Evolutionary conservation across 352 stramenopile genomes (phyloP).

Genomic region (Globisporangium mamillatum): DNA sequence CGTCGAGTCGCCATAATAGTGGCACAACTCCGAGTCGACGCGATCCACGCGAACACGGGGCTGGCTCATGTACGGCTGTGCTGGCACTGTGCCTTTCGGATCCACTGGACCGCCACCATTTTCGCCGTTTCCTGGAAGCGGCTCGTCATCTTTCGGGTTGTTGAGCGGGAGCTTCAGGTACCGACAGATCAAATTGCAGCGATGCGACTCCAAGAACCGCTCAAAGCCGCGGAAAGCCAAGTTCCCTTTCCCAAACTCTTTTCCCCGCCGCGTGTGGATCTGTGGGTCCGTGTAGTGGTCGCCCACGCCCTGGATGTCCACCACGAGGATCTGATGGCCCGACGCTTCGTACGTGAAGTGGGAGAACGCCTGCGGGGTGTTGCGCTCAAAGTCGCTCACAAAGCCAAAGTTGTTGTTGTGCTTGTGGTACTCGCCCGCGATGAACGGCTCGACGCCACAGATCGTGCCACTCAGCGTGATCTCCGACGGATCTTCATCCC

Average conservation of each 20-base stretch:
- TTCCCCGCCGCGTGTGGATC: conserved; percentile 81
- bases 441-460: conserved; percentile 76
- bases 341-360: conserved; percentile 92
- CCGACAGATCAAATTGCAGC: conserved; percentile 80
- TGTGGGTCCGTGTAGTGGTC: conserved; percentile 96
- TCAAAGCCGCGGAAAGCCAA: conserved; percentile 65
- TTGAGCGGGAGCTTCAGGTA: conserved; percentile 73
- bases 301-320: conserved; percentile 93
- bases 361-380: conserved; percentile 87
- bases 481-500: conserved; percentile 27
- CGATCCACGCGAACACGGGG: conserved; percentile 47
- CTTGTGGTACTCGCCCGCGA: conserved; percentile 79
- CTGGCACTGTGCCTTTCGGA: conserved; percentile 59
- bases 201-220: conserved; percentile 69
- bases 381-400: conserved; percentile 75
- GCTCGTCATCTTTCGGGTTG: conserved; percentile 54
- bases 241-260: conserved; percentile 85
- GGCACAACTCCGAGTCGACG: conserved; percentile 63
- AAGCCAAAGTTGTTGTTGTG: conserved; percentile 86
- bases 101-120: conserved; percentile 26
- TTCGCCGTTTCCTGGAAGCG: conserved; percentile 13
- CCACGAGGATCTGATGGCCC: conserved; percentile 89
- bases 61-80: conserved; percentile 71
- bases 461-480: conserved; percentile 65
- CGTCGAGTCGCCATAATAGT: conserved; percentile 75